Percentiles rank a stretch among this genome's conserved stretches.
These are phyloP conservation scores for Juglanconis sp. DNA, from an alignment of 2,329 filamentous ascomycete genomes.

Conservation along the genomic window DNA sequence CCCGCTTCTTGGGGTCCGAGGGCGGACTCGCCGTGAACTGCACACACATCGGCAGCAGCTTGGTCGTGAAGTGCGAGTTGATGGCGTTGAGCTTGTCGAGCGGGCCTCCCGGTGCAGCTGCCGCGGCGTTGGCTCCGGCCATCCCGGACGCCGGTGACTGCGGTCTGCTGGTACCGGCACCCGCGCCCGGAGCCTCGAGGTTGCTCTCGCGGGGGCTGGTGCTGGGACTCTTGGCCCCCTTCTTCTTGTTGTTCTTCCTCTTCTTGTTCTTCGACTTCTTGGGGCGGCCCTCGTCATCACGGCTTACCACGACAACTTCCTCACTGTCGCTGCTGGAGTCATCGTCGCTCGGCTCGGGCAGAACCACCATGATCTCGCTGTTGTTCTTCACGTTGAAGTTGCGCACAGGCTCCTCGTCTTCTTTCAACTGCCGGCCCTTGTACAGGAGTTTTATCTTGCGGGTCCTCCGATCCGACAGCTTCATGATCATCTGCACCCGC, in stretches of 20 bases:
- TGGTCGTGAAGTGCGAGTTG: constrained; percentile 58
- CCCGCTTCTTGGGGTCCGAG: constrained; percentile 61
- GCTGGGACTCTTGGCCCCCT: constrained; percentile 40
- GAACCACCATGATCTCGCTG: constrained; percentile 57
- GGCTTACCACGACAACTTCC: constrained; percentile 41
- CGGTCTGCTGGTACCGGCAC: constrained; percentile 32
- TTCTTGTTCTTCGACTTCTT: constrained; percentile 37
- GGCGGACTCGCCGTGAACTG: constrained; percentile 63
- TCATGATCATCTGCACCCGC: constrained; percentile 65
- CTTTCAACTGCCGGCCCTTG: constrained; percentile 69
- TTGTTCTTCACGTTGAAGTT: constrained; percentile 61
- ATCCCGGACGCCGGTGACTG: constrained; percentile 34
- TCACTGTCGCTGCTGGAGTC: constrained; percentile 37
- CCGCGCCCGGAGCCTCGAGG: constrained; percentile 32
- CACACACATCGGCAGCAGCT: constrained; percentile 63
- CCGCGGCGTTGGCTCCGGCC: constrained; percentile 22
- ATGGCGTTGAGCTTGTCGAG: constrained; percentile 67
- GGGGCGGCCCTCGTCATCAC: constrained; percentile 40
- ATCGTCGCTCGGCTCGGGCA: constrained; percentile 48
- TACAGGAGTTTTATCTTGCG: constrained; percentile 65
- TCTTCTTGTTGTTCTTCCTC: constrained; percentile 38
- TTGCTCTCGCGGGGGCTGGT: constrained; percentile 43
- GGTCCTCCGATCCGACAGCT: constrained; percentile 51
- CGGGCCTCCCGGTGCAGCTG: constrained; percentile 36
- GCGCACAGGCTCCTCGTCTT: constrained; percentile 54